Conservation (phyloP, 768 basidiomycete genomes). For the Xerocomellus dryophilus region DNA sequence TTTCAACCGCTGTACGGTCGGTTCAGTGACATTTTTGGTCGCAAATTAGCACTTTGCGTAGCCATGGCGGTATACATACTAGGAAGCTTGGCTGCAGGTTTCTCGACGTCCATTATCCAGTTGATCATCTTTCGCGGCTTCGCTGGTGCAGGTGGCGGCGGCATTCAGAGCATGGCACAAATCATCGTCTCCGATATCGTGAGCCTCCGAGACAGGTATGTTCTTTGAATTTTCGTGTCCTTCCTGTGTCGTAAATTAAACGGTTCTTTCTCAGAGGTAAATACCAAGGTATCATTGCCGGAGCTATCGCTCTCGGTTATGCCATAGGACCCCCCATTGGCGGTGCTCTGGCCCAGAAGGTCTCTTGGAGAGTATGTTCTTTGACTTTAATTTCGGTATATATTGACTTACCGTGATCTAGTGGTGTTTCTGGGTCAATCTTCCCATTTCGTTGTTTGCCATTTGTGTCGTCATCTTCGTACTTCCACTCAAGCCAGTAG, state of each 20-base stretch:
- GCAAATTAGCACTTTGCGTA: slow-evolving; percentile 56
- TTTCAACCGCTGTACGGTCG: slow-evolving; percentile 50
- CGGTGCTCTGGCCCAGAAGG: slow-evolving; percentile 59
- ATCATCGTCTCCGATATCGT: slow-evolving; percentile 75
- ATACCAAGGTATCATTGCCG: slow-evolving; percentile 73
- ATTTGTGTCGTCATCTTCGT: slow-evolving; percentile 57
- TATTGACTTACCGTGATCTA: slow-evolving; percentile 15
- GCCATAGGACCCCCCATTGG: slow-evolving; percentile 67
- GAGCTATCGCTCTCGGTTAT: slow-evolving; percentile 52
- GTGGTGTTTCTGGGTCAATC: slow-evolving; percentile 78
- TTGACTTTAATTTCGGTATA: background rate
- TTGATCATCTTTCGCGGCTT: slow-evolving; percentile 68
- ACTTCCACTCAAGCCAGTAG: slow-evolving; percentile 67
- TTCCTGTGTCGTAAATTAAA: background rate
- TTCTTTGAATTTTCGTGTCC: background rate
- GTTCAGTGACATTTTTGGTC: slow-evolving; percentile 65
- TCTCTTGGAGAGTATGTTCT: slow-evolving; percentile 54
- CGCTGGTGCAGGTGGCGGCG: slow-evolving; percentile 69
- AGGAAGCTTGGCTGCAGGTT: slow-evolving; percentile 64
- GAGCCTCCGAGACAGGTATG: slow-evolving; percentile 60
- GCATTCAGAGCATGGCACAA: slow-evolving; percentile 65
- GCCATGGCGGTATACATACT: slow-evolving; percentile 63
- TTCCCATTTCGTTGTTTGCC: slow-evolving; percentile 55
- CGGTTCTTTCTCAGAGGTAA: slow-evolving; percentile 48
- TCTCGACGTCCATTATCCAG: slow-evolving; percentile 61